Evolutionary conservation across 164 flowering plant species (phyloP), one percentile per base, ranked within the genome.

Genomic region (Hamamelis virginiana): DNA sequence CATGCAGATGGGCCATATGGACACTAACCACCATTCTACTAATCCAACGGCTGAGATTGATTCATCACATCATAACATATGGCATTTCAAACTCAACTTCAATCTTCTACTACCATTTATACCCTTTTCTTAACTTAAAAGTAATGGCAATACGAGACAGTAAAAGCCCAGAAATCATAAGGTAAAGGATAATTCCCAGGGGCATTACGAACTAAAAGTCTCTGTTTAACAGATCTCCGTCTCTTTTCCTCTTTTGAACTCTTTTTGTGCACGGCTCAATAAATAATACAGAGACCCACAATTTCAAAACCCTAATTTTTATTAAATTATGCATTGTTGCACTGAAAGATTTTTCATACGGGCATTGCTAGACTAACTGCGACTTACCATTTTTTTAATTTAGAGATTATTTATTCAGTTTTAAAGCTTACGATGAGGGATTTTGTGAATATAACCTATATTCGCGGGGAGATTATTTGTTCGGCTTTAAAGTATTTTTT

Each of bases 41-140:
- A n/a, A n/a, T 33, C 41, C 41, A 33, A 33, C 4, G 41, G 41
- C 41, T 33, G 41, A 33, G 41, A 33, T 33, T 33, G n/a, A n/a
- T n/a, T n/a, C n/a, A n/a, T n/a, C n/a, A n/a, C n/a, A n/a, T n/a
- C 38, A 12, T 15, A 18, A 2, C 64, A 73, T 15, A 5, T 67
- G 53, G 55, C 5, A 52, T 50, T 48, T 65, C 69, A 59, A 9
- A 27, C 57, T 46, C 56, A 27, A 44, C 45, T 26, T 45, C 28
- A 62, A 57, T 25, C 21, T 27, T 18, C 11, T 52, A 45, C 19
- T 52, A 46, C 65, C 43, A 16, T 23, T 22, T 22, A 27, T 18
- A 50, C 70, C 68, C 72, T 77, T 80, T 72, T 43, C 83, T 80
- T 77, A 80, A 59, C 72, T 0, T 56, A 73, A 71, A 71, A 71